Percentiles rank a stretch among this genome's conserved stretches.
phyloP scores from a whole-genome alignment of 1,139 yeast genomes.

The Magnusiomyces suaveolens region DNA sequence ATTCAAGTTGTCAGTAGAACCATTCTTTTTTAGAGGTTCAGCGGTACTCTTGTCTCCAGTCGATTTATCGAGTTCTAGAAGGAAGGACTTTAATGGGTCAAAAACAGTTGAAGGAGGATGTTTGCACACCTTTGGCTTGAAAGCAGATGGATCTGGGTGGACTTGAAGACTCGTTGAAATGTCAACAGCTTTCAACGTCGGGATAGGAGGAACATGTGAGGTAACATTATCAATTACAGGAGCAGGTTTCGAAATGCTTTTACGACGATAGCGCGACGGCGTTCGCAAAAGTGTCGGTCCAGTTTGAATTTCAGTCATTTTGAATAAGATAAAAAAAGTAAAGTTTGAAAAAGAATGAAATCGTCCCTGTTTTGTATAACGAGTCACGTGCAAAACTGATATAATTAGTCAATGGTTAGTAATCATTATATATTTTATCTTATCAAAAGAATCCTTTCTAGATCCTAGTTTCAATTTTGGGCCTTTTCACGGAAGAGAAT shows the following conservation, averaged over 20 bases:
- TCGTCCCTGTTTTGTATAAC: no score
- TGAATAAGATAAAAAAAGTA: no score
- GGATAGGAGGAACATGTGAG: neutral
- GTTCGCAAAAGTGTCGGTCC: neutral
- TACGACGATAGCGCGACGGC: neutral
- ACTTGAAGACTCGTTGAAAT: neutral
- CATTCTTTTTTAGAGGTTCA: neutral
- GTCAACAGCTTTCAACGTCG: neutral
- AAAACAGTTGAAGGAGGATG: slow-evolving; percentile 2
- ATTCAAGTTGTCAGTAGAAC: neutral
- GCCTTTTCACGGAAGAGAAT: no score
- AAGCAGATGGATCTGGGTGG: neutral
- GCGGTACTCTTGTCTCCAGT: neutral
- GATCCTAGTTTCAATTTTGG: no score
- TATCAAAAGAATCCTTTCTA: no score
- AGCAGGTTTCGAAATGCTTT: neutral
- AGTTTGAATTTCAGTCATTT: no score
- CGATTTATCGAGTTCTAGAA: neutral
- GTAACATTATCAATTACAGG: neutral
- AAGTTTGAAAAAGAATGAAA: no score
- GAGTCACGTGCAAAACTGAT: no score
- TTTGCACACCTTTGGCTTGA: neutral
- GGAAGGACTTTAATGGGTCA: slow-evolving; percentile 3
- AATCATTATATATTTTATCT: no score
- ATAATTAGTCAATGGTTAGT: no score